Conservation (phyloP, 2,329 filamentous ascomycete genomes). For the Curvularia verruculosa region DNA sequence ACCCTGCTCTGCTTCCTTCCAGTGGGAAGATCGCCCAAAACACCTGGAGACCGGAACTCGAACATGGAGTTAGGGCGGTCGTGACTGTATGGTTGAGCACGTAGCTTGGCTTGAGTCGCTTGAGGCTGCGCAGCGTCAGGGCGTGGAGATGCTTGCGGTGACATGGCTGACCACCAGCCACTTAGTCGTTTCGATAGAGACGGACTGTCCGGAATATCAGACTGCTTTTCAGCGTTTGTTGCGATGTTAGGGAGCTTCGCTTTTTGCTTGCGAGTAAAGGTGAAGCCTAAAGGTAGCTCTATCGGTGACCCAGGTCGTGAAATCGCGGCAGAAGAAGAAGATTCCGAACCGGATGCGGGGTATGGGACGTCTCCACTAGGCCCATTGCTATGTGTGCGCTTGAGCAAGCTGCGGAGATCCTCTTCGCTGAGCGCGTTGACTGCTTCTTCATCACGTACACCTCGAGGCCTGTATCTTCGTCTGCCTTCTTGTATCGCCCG, state of each 20-base stretch:
- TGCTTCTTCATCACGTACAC: conserved; percentile 42
- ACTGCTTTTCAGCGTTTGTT: conserved; percentile 4
- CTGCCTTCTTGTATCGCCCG: conserved; percentile 66
- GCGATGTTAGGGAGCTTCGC: conserved; percentile 15
- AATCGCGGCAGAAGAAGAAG: conserved; percentile 34
- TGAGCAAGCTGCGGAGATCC: conserved; percentile 52
- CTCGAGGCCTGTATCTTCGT: conserved; percentile 46
- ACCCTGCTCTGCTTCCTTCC: conserved; percentile 46
- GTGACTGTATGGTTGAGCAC: conserved; percentile 21
- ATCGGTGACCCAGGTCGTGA: conserved; percentile 39
- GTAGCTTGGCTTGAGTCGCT: conserved; percentile 13
- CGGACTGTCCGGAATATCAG: conserved; percentile 33
- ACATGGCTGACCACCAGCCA: conserved; percentile 48
- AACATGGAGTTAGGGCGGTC: conserved; percentile 47
- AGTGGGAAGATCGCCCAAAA: conserved; percentile 23
- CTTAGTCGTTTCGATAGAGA: conserved; percentile 39
- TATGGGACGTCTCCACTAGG: conserved; percentile 20
- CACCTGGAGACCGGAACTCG: conserved; percentile 42
- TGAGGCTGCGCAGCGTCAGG: conserved; percentile 13
- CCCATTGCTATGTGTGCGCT: conserved; percentile 32
- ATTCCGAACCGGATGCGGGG: conserved; percentile 38
- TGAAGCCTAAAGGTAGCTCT: conserved; percentile 37
- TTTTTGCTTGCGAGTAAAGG: conserved; percentile 32
- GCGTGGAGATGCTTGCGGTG: conserved; percentile 17
- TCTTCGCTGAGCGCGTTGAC: conserved; percentile 54